Conservation (phyloP, 129 eudicot species). For the Smallanthus sonchifolius region DNA sequence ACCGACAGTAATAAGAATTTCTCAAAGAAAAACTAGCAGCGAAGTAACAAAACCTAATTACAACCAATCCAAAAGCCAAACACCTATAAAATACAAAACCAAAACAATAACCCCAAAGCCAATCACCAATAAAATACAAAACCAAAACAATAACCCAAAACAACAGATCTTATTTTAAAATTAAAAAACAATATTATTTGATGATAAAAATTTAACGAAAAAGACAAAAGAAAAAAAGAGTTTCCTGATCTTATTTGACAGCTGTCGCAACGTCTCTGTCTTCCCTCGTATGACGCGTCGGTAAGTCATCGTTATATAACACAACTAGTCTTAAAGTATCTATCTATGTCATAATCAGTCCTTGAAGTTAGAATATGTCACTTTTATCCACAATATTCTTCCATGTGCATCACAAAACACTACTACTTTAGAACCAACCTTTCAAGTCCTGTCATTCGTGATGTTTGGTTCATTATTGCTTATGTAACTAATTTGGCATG, state of each 20-base stretch:
- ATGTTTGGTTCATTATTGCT: background rate
- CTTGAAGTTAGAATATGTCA: background rate
- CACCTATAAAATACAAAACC: no score
- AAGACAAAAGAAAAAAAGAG: background rate
- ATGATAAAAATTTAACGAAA: background rate
- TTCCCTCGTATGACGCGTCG: background rate
- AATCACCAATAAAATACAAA: no score
- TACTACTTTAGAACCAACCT: background rate
- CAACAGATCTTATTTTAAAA: no score
- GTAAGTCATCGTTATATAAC: background rate
- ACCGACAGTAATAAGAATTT: no score
- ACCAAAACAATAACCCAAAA: no score
- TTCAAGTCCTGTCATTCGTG: background rate
- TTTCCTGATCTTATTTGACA: background rate
- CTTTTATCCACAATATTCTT: background rate
- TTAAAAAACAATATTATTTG: no score
- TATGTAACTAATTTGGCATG: conserved; percentile 3
- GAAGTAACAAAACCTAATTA: no score
- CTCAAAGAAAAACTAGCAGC: no score
- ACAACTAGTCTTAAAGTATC: background rate
- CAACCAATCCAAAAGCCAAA: no score
- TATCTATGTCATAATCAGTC: background rate
- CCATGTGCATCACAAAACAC: conserved; percentile 20
- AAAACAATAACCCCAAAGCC: no score
- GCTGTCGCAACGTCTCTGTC: conserved; percentile 16